Conservation (phyloP, 1,139 yeast species). For the Torulaspora pretoriensis region DNA sequence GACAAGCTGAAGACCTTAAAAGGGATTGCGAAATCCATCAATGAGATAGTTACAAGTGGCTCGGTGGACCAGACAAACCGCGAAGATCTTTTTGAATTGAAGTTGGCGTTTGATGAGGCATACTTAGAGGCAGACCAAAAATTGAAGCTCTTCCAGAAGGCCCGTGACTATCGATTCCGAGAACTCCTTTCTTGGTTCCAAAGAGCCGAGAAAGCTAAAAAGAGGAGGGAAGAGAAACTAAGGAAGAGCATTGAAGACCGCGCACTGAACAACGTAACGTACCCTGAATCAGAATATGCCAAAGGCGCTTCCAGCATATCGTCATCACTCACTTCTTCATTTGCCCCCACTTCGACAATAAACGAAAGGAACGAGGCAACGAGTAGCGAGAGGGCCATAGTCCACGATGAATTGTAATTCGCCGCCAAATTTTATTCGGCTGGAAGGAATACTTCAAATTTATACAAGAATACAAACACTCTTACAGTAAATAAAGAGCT, state of each 20-base stretch:
- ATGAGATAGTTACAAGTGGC: constrained; percentile 6
- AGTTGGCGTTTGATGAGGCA: constrained; percentile 21
- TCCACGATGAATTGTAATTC: constrained; percentile 13
- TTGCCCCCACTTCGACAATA: neutral
- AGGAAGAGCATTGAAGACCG: constrained; percentile 11
- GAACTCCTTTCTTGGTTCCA: constrained; percentile 24
- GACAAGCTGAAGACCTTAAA: constrained; percentile 11
- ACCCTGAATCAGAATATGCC: neutral
- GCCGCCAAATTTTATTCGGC: neutral
- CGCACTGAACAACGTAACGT: neutral
- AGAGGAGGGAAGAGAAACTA: constrained; percentile 26
- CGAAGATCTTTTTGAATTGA: constrained; percentile 28
- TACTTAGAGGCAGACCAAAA: constrained; percentile 14
- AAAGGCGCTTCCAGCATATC: neutral
- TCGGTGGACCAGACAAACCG: constrained; percentile 16
- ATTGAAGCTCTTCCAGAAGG: constrained; percentile 13
- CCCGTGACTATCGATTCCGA: constrained; percentile 25
- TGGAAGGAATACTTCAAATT: neutral
- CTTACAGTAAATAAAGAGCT: neutral
- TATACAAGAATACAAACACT: constrained; percentile 1
- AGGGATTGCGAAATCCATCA: constrained; percentile 8
- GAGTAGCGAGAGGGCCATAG: constrained; percentile 1
- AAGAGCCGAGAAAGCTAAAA: constrained; percentile 25
- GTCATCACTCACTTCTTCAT: neutral
- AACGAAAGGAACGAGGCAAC: neutral